These are phyloP conservation scores for Podila clonocystis DNA, from an alignment of 192 early-diverging fungal species.

Conservation along the genomic window DNA sequence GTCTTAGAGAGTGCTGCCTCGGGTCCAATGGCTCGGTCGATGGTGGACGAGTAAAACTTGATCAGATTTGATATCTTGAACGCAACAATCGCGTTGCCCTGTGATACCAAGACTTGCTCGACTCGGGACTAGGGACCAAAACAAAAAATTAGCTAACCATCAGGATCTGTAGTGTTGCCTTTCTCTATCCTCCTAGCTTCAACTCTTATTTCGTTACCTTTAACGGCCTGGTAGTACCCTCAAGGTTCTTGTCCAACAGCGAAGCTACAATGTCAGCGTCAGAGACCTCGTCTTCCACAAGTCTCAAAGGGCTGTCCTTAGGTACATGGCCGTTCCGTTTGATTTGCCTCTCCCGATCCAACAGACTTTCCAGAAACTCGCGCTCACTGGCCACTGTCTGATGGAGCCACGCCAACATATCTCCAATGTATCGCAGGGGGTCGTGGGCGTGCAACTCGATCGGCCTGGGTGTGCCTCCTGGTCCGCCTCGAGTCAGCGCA, in stretches of 20 bases:
- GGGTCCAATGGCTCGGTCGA: conserved; percentile 66
- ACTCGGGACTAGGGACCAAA: conserved; percentile 82
- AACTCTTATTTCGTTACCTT: conserved; percentile 54
- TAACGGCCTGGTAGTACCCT: conserved; percentile 80
- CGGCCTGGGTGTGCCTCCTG: conserved; percentile 81
- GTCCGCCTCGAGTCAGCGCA: conserved; percentile 80
- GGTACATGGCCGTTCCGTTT: conserved; percentile 37
- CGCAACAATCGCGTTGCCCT: conserved; percentile 68
- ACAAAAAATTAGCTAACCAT: too few relatives aligned
- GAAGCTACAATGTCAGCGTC: conserved; percentile 57
- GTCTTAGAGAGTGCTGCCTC: conserved; percentile 60
- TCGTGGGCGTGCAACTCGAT: conserved; percentile 96
- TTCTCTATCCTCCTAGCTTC: too few relatives aligned
- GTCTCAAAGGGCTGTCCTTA: conserved; percentile 30
- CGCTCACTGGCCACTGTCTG: conserved; percentile 88
- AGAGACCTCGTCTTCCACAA: conserved; percentile 36
- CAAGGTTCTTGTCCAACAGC: conserved; percentile 74
- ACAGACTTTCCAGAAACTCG: conserved; percentile 86
- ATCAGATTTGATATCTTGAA: conserved; percentile 78
- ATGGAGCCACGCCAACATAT: conserved; percentile 98
- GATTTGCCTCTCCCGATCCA: conserved; percentile 53
- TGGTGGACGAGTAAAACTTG: conserved; percentile 81
- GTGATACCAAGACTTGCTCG: conserved; percentile 78
- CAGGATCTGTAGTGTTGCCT: too few relatives aligned
- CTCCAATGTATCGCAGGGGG: conserved; percentile 90